Percentiles rank a stretch among this genome's conserved stretches.
phyloP scores from a whole-genome alignment of 495 filamentous ascomycete species.

The Margaritispora aquatica region DNA sequence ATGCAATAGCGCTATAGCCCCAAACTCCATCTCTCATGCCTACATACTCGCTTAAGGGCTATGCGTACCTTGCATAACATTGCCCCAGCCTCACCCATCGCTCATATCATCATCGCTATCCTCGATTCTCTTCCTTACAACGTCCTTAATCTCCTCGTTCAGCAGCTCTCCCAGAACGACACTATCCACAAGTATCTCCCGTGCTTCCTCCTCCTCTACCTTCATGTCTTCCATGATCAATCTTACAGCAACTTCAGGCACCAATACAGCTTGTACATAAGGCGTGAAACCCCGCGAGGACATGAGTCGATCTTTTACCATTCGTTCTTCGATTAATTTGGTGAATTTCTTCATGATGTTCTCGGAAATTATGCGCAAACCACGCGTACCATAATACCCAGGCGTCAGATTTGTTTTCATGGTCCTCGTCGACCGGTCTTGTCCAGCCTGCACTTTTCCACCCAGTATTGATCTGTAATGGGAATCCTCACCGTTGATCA shows the following conservation, averaged over 20 bases:
- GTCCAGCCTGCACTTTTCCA: conserved; percentile 50
- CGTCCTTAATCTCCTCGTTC: conserved; percentile 60
- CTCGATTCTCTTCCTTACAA: conserved; percentile 43
- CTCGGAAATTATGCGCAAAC: conserved; percentile 57
- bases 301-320: conserved; percentile 61
- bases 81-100: too few species aligned
- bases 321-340: conserved; percentile 53
- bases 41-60: too few species aligned
- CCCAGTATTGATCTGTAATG: conserved; percentile 57
- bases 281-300: conserved; percentile 61
- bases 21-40: too few species aligned
- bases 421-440: conserved; percentile 53
- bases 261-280: conserved; percentile 80
- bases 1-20: too few species aligned
- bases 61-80: too few species aligned
- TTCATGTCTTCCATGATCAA: conserved; percentile 85
- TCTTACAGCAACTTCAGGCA: conserved; percentile 72
- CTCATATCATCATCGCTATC: conserved; percentile 32
- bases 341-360: conserved; percentile 58
- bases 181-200: conserved; percentile 66
- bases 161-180: conserved; percentile 70
- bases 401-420: conserved; percentile 38
- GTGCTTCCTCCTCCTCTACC: conserved; percentile 56
- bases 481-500: conserved; percentile 55
- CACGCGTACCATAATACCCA: conserved; percentile 86